A percentile compares a stretch with the other conserved stretches of the same genome.
Evolutionary conservation across 139 green algal genomes (phyloP).

Genomic region (Limnomonas spitsbergensis): DNA sequence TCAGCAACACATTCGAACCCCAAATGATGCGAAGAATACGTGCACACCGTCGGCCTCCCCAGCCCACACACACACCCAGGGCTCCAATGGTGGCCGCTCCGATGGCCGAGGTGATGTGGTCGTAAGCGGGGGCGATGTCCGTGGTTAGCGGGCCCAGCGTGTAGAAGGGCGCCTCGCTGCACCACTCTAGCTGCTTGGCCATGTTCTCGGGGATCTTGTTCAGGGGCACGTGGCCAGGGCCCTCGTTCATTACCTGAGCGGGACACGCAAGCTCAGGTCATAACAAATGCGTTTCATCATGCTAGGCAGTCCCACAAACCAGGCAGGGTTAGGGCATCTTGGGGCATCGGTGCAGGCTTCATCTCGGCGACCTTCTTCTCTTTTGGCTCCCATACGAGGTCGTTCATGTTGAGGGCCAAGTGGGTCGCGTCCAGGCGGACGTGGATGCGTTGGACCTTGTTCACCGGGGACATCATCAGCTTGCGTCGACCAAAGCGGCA

Average conservation of each 20-base stretch:
- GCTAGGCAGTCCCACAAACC: too few relatives aligned
- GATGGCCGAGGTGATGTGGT: slow-evolving; percentile 97
- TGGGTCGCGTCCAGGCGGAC: too few relatives aligned
- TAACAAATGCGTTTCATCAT: too few relatives aligned
- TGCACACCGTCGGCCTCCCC: background rate
- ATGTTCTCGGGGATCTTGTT: slow-evolving; percentile 98
- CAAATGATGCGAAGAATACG: background rate
- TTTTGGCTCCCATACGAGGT: too few relatives aligned
- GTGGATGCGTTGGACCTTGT: too few relatives aligned
- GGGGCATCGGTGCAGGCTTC: too few relatives aligned
- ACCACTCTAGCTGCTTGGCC: slow-evolving; percentile 52
- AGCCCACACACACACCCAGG: slow-evolving; percentile 54
- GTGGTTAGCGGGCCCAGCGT: slow-evolving; percentile 93
- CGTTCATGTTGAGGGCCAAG: too few relatives aligned
- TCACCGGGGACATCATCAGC: too few relatives aligned
- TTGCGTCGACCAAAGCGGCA: too few relatives aligned
- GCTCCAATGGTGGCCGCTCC: slow-evolving; percentile 90
- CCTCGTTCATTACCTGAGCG: slow-evolving; percentile 94
- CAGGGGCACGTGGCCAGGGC: slow-evolving; percentile 90
- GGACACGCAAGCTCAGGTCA: too few relatives aligned
- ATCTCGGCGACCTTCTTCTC: too few relatives aligned
- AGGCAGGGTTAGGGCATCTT: too few relatives aligned
- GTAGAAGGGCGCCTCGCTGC: slow-evolving; percentile 95
- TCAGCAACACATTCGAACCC: background rate
- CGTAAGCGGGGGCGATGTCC: slow-evolving; percentile 93